Conservation (phyloP, 2,329 filamentous ascomycete species). For the Pleurostoma richardsiae region DNA sequence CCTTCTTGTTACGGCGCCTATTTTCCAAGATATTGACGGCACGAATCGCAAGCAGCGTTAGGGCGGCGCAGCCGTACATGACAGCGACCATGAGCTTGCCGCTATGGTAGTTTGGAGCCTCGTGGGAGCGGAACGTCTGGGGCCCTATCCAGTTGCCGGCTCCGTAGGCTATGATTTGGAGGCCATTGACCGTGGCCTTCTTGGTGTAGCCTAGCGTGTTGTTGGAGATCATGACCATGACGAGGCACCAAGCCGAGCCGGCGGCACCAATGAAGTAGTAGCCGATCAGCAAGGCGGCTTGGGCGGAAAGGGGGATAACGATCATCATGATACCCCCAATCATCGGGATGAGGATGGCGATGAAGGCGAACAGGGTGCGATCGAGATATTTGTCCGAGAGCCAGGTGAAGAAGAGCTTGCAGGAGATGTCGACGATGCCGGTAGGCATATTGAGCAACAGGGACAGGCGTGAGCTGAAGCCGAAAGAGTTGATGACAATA, state of each 20-base stretch:
- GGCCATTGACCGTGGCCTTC: slow-evolving; percentile 18
- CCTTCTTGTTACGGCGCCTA: slow-evolving; percentile 16
- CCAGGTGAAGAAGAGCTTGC: slow-evolving; percentile 17
- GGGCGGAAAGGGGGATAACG: slow-evolving; percentile 11
- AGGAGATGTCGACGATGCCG: slow-evolving; percentile 11
- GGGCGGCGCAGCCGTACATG: slow-evolving; percentile 13
- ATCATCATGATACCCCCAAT: slow-evolving; percentile 20
- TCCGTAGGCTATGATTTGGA: slow-evolving; percentile 13
- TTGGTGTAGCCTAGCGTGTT: slow-evolving; percentile 22
- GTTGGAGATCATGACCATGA: slow-evolving; percentile 20
- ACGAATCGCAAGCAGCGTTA: slow-evolving; percentile 9
- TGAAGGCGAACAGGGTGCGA: slow-evolving; percentile 14
- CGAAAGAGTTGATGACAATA: slow-evolving; percentile 12
- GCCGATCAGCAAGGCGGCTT: slow-evolving; percentile 10
- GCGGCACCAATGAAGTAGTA: slow-evolving; percentile 18
- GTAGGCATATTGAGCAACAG: slow-evolving; percentile 16
- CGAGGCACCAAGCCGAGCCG: slow-evolving; percentile 15
- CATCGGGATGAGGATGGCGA: slow-evolving; percentile 20
- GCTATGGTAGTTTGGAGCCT: slow-evolving; percentile 14
- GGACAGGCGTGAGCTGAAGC: slow-evolving; percentile 10
- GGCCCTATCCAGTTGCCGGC: slow-evolving; percentile 17
- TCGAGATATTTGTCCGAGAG: slow-evolving; percentile 17
- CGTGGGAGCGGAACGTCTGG: slow-evolving; percentile 15
- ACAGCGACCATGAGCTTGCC: slow-evolving; percentile 18
- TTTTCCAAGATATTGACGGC: slow-evolving; percentile 17